Evolutionary conservation across 139 green algal species (phyloP), one percentile per base, ranked within the genome.

Genomic region (Chlamydomonas eustigma): DNA sequence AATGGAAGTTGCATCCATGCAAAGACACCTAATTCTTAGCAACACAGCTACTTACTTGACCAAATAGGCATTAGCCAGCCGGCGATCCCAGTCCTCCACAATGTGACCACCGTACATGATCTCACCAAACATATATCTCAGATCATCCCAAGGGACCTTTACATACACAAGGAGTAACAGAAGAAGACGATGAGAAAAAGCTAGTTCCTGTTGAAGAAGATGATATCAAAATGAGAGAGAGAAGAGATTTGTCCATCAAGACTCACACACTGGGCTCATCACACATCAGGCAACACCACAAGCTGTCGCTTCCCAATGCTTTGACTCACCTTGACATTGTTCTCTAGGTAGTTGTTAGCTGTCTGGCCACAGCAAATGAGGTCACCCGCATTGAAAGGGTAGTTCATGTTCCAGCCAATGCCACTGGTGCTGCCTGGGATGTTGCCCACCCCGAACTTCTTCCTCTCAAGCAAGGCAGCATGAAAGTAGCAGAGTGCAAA

Each of bases 61-160:
- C 74, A 83, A 73, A 73, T 85, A 85, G 33, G 76, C 85, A 51
- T 82, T 89, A 22, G 86, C 81, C n/a, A 97, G 87, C 39, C 92
- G 90, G 24, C 93, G 80, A 78, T 98, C 93, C 89, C 91, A 97
- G 77, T 94, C 92, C 76, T 98, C 93, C 58, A 97, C 93, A 34
- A 98, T 92, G 86, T 98, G 93, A 4, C 93, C 93, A 24, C 93
- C 93, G 75, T 98, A 98, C 89, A 98, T 96, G 81, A 98, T 98
- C 83, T 98, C 93, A 32, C 93, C 93, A 86, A 96, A 92, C 73
- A 97, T 92, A 87, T 97, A 98, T 2, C 90, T 81, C 75, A 95
- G 84, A 69, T 95, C 91, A 8, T 95, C 90, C 91, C 91, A 96
- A 6, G 91, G 91, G 50, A 96, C 87, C 82, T 88, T 78, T 0